Conservation (phyloP, 2,329 filamentous ascomycete genomes). For the Chaetothyriales sp. region DNA sequence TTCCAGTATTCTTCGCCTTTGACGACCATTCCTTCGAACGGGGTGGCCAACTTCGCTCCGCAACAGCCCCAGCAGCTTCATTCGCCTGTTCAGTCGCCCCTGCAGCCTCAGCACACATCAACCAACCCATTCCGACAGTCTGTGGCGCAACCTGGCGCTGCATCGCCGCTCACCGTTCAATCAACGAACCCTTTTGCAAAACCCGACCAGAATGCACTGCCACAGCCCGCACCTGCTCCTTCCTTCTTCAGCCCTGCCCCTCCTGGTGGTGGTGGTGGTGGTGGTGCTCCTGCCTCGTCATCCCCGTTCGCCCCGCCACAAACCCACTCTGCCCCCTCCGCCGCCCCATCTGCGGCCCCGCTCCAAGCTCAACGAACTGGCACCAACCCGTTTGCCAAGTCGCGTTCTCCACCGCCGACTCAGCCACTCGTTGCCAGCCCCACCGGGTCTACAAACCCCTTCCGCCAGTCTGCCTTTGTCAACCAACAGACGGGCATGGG, state of each 20-base stretch:
- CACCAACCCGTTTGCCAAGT: conserved; percentile 56
- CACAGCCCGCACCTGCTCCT: conserved; percentile 13
- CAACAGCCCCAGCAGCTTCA: conserved; percentile 28
- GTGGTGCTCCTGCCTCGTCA: conserved; percentile 21
- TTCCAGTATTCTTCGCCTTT: conserved; percentile 30
- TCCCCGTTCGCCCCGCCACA: conserved; percentile 30
- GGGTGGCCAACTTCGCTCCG: conserved; percentile 28
- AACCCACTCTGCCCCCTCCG: conserved; percentile 31
- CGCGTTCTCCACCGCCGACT: conserved; percentile 27
- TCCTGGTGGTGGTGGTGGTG: too few species aligned
- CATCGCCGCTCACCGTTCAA: conserved; percentile 36
- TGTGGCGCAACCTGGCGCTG: conserved; percentile 46
- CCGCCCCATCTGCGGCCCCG: conserved; percentile 24
- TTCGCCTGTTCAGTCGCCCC: conserved; percentile 22
- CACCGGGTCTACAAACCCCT: conserved; percentile 86
- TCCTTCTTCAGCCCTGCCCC: conserved; percentile 21
- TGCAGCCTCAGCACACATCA: conserved; percentile 39
- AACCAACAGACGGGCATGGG: conserved; percentile 77
- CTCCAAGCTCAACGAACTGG: conserved; percentile 48
- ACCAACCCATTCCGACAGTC: conserved; percentile 94
- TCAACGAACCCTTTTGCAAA: conserved; percentile 83
- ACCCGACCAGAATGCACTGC: conserved; percentile 20
- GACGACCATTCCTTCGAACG: conserved; percentile 35
- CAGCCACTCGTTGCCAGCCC: conserved; percentile 53
- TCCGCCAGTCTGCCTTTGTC: conserved; percentile 78